Evolutionary conservation across 768 basidiomycete species (phyloP).

Genomic region (Mycena sanguinolenta): DNA sequence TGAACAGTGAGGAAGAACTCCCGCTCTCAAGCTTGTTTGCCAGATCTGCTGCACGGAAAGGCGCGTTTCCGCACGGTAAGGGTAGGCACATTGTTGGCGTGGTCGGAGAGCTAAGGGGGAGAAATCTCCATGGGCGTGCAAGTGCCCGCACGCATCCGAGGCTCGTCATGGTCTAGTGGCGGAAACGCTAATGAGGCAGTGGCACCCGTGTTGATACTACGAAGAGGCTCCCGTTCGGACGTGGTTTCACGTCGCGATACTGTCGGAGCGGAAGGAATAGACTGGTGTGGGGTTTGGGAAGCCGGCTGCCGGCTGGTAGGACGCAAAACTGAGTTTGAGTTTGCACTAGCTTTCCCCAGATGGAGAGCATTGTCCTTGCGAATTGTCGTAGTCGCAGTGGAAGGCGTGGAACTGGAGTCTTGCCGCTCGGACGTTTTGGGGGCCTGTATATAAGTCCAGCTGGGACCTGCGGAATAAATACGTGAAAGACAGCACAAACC

Average conservation of each 20-base stretch:
- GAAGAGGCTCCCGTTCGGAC: conserved; percentile 20
- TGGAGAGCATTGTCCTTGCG: not conserved
- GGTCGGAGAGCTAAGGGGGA: conserved; percentile 1
- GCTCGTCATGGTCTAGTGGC: conserved; percentile 10
- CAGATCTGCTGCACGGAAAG: not conserved
- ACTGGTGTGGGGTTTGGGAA: not conserved
- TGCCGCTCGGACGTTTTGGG: not conserved
- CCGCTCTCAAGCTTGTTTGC: not conserved
- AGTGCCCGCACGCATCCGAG: not conserved
- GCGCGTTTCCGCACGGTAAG: not conserved
- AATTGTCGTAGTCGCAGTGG: not conserved
- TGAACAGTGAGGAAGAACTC: not conserved
- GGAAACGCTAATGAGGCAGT: conserved; percentile 8
- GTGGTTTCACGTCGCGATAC: not conserved
- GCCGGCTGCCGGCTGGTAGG: not conserved
- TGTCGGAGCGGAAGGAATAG: conserved; percentile 7
- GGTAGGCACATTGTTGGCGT: conserved; percentile 17
- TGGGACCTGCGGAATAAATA: not conserved
- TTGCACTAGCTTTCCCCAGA: not conserved
- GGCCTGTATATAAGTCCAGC: not conserved
- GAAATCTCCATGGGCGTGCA: conserved; percentile 26
- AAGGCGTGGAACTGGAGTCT: not conserved
- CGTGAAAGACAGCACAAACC: not conserved
- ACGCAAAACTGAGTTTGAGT: not conserved
- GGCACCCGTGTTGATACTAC: not conserved